Evolutionary conservation across 495 filamentous ascomycete species (phyloP).

Genomic region (Aspergillus avenaceus): DNA sequence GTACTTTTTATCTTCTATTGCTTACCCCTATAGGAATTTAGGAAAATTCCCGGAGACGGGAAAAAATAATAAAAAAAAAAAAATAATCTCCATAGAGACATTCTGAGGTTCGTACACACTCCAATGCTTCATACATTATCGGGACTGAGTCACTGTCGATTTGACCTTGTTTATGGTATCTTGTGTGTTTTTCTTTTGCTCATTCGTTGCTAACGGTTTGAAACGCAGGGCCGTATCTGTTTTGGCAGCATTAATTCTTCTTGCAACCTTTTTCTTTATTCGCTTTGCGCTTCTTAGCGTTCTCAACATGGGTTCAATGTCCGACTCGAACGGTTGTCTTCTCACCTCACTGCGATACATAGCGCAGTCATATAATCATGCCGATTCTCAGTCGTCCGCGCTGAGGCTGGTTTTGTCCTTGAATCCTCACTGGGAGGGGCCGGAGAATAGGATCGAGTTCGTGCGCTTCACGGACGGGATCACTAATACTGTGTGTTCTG

Average conservation of each 20-base stretch:
- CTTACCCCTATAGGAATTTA: neutral
- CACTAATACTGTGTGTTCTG: constrained; percentile 77
- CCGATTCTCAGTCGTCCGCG: constrained; percentile 72
- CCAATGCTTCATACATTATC: neutral
- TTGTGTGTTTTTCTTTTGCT: no score
- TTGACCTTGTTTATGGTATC: no score
- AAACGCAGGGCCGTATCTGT: neutral
- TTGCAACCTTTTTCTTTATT: neutral
- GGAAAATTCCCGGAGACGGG: neutral
- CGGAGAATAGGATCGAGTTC: constrained; percentile 77
- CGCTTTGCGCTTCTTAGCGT: neutral
- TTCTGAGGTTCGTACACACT: neutral
- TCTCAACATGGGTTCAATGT: constrained; percentile 27
- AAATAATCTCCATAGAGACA: neutral
- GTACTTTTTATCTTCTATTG: neutral
- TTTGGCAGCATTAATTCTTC: neutral
- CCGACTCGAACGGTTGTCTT: constrained; percentile 14
- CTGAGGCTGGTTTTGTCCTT: constrained; percentile 73
- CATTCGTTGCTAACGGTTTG: neutral
- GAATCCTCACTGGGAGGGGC: constrained; percentile 75
- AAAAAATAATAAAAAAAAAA: neutral
- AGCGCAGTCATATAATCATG: constrained; percentile 69
- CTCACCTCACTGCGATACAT: constrained; percentile 50
- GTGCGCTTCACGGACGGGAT: constrained; percentile 94
- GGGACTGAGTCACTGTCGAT: no score